Conservation (phyloP, 129 eudicot species). For the Pittosporum tobira region DNA sequence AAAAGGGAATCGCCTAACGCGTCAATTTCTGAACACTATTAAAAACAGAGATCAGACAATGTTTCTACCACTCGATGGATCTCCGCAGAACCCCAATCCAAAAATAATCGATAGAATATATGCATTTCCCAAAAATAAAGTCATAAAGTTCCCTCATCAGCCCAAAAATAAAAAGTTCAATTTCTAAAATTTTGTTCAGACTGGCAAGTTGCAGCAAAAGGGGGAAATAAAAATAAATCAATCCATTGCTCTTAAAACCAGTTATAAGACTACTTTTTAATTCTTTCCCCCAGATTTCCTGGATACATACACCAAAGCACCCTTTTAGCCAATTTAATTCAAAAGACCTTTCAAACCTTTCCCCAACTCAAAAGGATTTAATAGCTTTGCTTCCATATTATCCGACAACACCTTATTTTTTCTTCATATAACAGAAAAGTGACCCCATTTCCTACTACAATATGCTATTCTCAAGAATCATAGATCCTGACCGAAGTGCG, state of each 20-base stretch:
- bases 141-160: no score
- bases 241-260: not conserved
- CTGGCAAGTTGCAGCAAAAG: not conserved
- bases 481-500: slow-evolving; percentile 63
- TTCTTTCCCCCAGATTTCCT: no score
- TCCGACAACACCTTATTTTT: not conserved
- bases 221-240: no score
- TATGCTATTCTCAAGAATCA: slow-evolving; percentile 38
- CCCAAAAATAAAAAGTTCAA: no score
- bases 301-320: not conserved
- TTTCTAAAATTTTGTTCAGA: not conserved
- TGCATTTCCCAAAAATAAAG: no score
- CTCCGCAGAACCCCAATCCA: no score
- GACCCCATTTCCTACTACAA: not conserved
- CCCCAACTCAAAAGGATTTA: not conserved
- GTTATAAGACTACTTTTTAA: not conserved
- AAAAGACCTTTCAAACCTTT: not conserved
- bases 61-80: no score
- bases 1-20: no score
- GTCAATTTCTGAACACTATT: no score
- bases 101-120: no score
- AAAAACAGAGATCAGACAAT: no score
- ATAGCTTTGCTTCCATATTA: not conserved
- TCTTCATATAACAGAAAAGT: not conserved
- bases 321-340: no score